Base-by-base conservation (phyloP, 805 yeast genomes). In the Peterozyma toletana region DNA sequence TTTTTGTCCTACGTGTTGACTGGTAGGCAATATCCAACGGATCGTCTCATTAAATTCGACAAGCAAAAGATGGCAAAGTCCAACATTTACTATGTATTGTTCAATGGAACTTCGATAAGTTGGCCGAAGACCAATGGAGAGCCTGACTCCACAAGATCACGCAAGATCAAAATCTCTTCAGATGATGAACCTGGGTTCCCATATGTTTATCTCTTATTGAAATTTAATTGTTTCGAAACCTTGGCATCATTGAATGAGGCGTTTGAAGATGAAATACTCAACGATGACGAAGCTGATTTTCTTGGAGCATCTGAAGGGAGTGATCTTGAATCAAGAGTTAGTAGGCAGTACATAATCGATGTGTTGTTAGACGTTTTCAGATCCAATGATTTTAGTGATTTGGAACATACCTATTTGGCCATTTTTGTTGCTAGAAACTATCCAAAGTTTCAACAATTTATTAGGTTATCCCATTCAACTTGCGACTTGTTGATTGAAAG, bases 401-500 rank as follows among this genome's bases (percentile, higher is more conserved):
- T 46, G 5, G 67, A 64, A 33, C 50, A 51, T 13, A 55, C 61
- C 3, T 59, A 67, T 41, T 58, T 86, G 40, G 71, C 86, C 2
- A 75, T 87, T 3, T 93, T 91, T 55, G 60, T 91, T 31, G 86
- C 91, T 0, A 63, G 91, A 46, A 90, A 86, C 55, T 78, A 82
- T 48, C 83, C 96, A 2, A 93, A 91, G 56, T 91, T 85, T 58
- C 70, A 77, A 11, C 99, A 91, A 60, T 90, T 86, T 49, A 71
- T 91, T 10, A 70, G 87, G 37, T 59, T 93, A 1, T 75, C 89
- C 1, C 93, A 82, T 44, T 66, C 77, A 1, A 62, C 68, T 2
- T 56, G 85, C 36, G 71, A 73, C 5, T 56, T 60, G 3, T 63
- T 83, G 0, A 63, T 84, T 21, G 62, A 68, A 3, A 61, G 59